Conservation (phyloP, 768 basidiomycete species). For the Lentinula boryana region DNA sequence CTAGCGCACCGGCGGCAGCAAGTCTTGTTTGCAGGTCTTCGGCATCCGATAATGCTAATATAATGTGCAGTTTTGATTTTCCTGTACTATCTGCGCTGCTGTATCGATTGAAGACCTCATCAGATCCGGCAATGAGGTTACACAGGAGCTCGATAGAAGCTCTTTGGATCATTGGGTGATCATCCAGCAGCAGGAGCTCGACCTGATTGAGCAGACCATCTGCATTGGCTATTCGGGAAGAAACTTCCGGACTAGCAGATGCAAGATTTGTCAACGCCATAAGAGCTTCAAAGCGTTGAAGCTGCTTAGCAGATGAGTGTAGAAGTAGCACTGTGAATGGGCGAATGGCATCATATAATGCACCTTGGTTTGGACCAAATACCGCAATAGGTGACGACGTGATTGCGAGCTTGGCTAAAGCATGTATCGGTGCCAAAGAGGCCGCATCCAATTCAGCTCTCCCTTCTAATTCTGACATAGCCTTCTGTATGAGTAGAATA, state of each 20-base stretch:
- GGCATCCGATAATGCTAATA: slow-evolving; percentile 81
- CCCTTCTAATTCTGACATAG: slow-evolving; percentile 21
- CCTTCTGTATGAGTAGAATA: slow-evolving; percentile 47
- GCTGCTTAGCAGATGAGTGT: slow-evolving; percentile 57
- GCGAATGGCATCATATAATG: slow-evolving; percentile 75
- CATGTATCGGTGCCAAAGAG: slow-evolving; percentile 70
- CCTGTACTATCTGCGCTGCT: slow-evolving; percentile 36
- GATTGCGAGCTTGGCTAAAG: slow-evolving; percentile 88
- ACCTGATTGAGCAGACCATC: slow-evolving; percentile 58
- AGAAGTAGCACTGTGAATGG: slow-evolving; percentile 73
- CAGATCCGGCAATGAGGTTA: slow-evolving; percentile 79
- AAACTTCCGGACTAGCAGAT: slow-evolving; percentile 62
- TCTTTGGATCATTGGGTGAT: slow-evolving; percentile 74
- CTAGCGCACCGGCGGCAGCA: slow-evolving; percentile 89
- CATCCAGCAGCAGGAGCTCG: slow-evolving; percentile 75
- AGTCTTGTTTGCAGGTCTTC: slow-evolving; percentile 80
- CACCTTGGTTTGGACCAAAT: slow-evolving; percentile 79
- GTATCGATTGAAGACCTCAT: slow-evolving; percentile 71
- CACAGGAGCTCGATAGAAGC: slow-evolving; percentile 90
- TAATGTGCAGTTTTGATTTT: slow-evolving; percentile 69
- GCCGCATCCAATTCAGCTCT: slow-evolving; percentile 30
- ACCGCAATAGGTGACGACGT: slow-evolving; percentile 87
- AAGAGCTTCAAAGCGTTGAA: slow-evolving; percentile 87
- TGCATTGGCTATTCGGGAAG: slow-evolving; percentile 58
- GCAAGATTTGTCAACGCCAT: slow-evolving; percentile 97